Percentiles rank a stretch among this genome's conserved stretches.
Conservation (phyloP, 352 stramenopile genomes). For the Blastocystis sp. region DNA sequence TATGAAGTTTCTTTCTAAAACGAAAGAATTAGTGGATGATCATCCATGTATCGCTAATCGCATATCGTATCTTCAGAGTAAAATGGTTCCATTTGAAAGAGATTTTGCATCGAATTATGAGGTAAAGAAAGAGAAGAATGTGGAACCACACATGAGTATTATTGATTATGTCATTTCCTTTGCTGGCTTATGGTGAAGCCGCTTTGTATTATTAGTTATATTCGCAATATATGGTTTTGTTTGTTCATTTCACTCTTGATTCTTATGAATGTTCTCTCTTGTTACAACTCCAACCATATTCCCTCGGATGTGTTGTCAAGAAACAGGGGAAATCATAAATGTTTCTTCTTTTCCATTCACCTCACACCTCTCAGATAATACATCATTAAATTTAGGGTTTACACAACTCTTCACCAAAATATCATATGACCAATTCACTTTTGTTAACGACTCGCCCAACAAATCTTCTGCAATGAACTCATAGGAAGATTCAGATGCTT, state of each 20-base stretch:
- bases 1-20: slow-evolving; percentile 49
- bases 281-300: no score
- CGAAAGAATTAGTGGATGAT: slow-evolving; percentile 49
- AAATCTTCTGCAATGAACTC: slow-evolving; percentile 4
- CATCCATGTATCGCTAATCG: slow-evolving; percentile 21
- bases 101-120: slow-evolving; percentile 28
- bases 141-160: background rate
- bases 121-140: background rate
- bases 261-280: no score
- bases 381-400: background rate
- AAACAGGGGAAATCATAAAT: background rate
- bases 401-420: slow-evolving; percentile 11
- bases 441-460: background rate
- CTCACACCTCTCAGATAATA: background rate
- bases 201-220: no score
- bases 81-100: slow-evolving; percentile 37
- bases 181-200: background rate
- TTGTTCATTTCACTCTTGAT: no score
- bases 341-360: background rate
- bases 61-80: background rate
- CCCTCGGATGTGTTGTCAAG: background rate
- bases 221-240: no score
- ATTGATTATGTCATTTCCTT: background rate
- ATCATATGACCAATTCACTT: slow-evolving; percentile 41
- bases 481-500: background rate